Percentiles rank a stretch among this genome's conserved stretches.
Evolutionary conservation across 345 rosid species (phyloP).

Genomic region (Odontarrhena argentea): DNA sequence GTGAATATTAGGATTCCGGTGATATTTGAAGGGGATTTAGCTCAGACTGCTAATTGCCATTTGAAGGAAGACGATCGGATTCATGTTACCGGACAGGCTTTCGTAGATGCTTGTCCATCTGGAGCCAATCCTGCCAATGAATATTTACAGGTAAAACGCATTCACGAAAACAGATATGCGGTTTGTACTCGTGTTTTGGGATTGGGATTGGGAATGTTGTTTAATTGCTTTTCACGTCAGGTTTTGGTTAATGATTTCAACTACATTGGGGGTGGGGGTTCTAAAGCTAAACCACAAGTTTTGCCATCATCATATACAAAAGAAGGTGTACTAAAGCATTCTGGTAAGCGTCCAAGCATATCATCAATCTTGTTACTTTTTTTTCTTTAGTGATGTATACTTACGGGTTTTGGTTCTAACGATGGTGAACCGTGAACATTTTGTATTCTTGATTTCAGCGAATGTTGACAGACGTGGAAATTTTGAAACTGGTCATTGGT

Average conservation of each 20-base stretch:
- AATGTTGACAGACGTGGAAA: conserved; percentile 20
- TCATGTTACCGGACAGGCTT: conserved; percentile 61
- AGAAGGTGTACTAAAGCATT: conserved; percentile 38
- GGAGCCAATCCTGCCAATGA: conserved; percentile 41
- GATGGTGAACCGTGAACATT: not conserved
- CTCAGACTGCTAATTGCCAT: conserved; percentile 66
- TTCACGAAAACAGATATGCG: not conserved
- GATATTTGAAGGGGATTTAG: conserved; percentile 76
- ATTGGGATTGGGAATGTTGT: too few relatives aligned
- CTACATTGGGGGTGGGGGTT: conserved; percentile 48
- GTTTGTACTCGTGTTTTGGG: not conserved
- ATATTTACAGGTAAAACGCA: conserved; percentile 52
- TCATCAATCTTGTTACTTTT: not conserved
- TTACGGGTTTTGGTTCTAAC: conserved; percentile 1
- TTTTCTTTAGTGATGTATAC: not conserved
- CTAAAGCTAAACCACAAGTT: conserved; percentile 32
- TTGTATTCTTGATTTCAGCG: conserved; percentile 29
- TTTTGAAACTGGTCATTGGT: conserved; percentile 46
- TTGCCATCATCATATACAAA: conserved; percentile 29
- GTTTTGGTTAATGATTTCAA: conserved; percentile 64
- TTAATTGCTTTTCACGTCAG: conserved; percentile 42
- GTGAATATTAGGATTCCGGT: conserved; percentile 60
- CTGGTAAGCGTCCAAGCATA: conserved; percentile 38
- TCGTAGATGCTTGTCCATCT: conserved; percentile 47
- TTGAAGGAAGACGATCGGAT: conserved; percentile 61